Base-by-base conservation (phyloP, 192 early-diverging fungal species). In the Endogone sp. region DNA sequence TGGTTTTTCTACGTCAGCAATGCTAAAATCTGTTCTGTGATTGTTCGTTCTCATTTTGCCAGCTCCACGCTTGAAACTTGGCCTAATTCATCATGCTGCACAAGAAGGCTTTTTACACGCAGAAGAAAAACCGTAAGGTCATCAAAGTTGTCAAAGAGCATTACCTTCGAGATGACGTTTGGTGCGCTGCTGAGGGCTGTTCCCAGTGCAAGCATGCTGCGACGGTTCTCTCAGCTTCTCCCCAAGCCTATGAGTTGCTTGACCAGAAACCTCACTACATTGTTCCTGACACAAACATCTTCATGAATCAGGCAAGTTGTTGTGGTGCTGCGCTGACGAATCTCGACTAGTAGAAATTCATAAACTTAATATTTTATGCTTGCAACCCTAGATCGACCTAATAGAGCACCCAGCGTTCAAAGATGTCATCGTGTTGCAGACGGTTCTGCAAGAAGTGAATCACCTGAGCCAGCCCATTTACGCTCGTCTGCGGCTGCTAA, bases 131-230 rank as follows among this genome's bases (percentile, higher is more conserved):
- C 67, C 6, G 37, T 8, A 44, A 44, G 37, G 88, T 97, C 44
- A 82, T 97, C 56, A 96, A 95, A 73, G 92, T 96, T 6, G 92
- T 98, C 72, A 94, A 94, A 77, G 96, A 99, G 73, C 96, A 97
- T 73, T 99, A 98, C 78, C 78, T 98, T 28, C 89, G 96, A 55
- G 95, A 99, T 74, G 98, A 99, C 81, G 95, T 99, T 66, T 79
- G 82, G 49, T 99, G 98, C 75, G 91, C 90, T 2, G 75, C 86
- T 2, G 71, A 82, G 27, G 71, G 65, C 9, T 96, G 94, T 71
- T 74, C 73, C 23, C 60, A 21, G 8, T 90, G 89, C 68, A 67
- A 62, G 28, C 82, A 82, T 21, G 70, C 67, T 55, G 62, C 26
- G 6, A 61, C 73, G 2, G 73, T 84, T 13, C 81, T 90, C 32